Conservation (phyloP, 805 yeast species). For the Wickerhamiella brachini region DNA sequence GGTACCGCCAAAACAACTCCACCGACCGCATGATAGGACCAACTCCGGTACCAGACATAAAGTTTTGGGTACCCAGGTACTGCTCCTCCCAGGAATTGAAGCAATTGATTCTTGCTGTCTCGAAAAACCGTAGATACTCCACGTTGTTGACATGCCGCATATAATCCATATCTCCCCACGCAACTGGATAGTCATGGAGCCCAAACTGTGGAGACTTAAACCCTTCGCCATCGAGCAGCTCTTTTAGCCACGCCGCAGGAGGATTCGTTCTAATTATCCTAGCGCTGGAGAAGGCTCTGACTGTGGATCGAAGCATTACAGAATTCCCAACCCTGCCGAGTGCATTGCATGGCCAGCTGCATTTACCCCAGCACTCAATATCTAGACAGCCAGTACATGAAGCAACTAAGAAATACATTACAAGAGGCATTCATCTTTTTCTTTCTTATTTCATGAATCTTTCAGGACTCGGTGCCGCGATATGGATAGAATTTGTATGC, state of each 20-base stretch:
- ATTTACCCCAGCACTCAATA: background rate
- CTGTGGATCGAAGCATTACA: background rate
- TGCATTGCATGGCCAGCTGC: background rate
- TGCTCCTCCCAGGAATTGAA: conserved; percentile 9
- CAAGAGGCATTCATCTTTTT: too few species aligned
- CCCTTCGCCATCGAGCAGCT: conserved; percentile 14
- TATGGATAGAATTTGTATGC: too few species aligned
- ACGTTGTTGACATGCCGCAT: conserved; percentile 25
- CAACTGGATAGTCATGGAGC: conserved; percentile 13
- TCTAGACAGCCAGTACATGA: too few species aligned
- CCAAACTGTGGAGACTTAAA: conserved; percentile 11
- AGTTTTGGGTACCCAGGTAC: conserved; percentile 8
- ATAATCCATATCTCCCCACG: conserved; percentile 20
- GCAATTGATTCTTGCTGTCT: conserved; percentile 20
- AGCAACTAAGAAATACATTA: too few species aligned
- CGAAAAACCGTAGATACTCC: conserved; percentile 23
- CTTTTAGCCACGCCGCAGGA: conserved; percentile 14
- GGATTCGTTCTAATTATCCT: background rate
- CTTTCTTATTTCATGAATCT: too few species aligned
- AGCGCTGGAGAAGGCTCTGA: background rate
- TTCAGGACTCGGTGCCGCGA: too few species aligned
- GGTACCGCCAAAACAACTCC: conserved; percentile 22
- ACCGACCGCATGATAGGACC: conserved; percentile 23
- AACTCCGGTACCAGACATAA: conserved; percentile 16
- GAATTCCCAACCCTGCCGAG: background rate